Base-by-base conservation (phyloP, 805 yeast species). In the Wickerhamiella hasegawae region DNA sequence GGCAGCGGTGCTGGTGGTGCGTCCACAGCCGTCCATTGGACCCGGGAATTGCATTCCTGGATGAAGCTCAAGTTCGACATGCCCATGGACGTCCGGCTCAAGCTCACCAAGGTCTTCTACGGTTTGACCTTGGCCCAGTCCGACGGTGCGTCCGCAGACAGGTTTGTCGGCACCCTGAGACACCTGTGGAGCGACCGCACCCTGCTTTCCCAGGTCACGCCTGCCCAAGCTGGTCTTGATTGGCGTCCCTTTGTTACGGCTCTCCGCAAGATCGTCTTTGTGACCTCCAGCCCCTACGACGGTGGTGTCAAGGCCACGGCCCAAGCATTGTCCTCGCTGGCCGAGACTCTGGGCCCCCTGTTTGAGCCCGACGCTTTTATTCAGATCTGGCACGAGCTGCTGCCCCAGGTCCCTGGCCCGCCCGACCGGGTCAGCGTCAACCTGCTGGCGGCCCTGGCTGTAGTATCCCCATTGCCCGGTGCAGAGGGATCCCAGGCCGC, bases 31-130 rank as follows among this genome's bases (percentile, higher is more conserved):
- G 67, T 76, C 35, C 80, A 77, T 39, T 85, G 95, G 94, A 77
- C 95, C 0, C 74, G 77, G 36, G 96, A 84, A 52, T 63, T 87
- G 42, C 68, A 71, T 34, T 75, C 77, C 28, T 77, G 94, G 69
- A 53, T 83, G 36, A 69, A 69, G 45, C 75, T 78, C 72, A 80
- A 81, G 46, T 73, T 78, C 47, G 78, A 77, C 35, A 65, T 87
- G 59, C 96, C 98, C 0, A 46, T 82, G 10, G 44, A 62, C 1
- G 55, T 75, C 32, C 66, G 84, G 36, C 63, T 73, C 17, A 59
- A 69, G 1, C 62, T 87, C 28, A 73, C 82, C 1, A 62, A 63
- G 37, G 79, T 81, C 1, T 85, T 71, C 51, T 84, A 73, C 48
- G 70, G 78, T 14, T 62, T 90, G 18, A 65, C 81, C 26, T 57